Evolutionary conservation across 2,329 filamentous ascomycete genomes (phyloP).

Genomic region (Tolypocladium pustulatum): DNA sequence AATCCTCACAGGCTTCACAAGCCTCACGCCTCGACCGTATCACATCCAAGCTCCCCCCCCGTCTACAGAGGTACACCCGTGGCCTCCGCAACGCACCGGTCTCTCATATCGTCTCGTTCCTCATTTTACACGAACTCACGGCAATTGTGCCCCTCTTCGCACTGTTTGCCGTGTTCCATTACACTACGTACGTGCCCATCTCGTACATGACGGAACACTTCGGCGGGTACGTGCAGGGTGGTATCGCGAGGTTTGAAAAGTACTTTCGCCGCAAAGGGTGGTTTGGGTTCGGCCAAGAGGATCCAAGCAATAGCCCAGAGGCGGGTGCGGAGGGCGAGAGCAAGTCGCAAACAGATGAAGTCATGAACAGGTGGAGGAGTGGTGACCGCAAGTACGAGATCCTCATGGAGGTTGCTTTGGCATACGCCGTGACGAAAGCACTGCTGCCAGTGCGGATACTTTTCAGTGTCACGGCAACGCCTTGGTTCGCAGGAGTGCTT

Average conservation of each 20-base stretch:
- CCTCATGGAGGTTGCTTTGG: conserved; percentile 67
- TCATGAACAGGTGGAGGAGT: conserved; percentile 24
- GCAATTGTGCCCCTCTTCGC: conserved; percentile 71
- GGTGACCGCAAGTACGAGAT: conserved; percentile 41
- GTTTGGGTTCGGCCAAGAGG: conserved; percentile 51
- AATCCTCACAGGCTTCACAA: conserved; percentile 17
- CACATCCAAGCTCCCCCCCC: conserved; percentile 48
- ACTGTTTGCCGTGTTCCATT: conserved; percentile 71
- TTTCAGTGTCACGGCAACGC: conserved; percentile 77
- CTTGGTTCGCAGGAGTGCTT: conserved; percentile 73
- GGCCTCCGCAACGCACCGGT: conserved; percentile 67
- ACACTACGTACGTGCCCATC: conserved; percentile 61
- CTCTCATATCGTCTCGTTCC: conserved; percentile 75
- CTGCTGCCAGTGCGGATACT: conserved; percentile 68
- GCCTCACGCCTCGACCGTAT: conserved; percentile 31
- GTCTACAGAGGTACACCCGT: conserved; percentile 57
- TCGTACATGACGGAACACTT: conserved; percentile 38
- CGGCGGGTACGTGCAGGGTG: conserved; percentile 43
- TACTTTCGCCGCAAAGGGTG: conserved; percentile 74
- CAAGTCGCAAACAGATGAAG: conserved; percentile 11
- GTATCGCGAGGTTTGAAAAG: conserved; percentile 62
- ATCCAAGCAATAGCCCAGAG: conserved; percentile 4
- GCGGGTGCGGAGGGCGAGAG: conserved; percentile 10
- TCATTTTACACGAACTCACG: conserved; percentile 86
- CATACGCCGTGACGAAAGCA: conserved; percentile 83